Evolutionary conservation across 2,329 filamentous ascomycete genomes (phyloP), one percentile per base, ranked within the genome.

Genomic region (Neofusicoccum ribis): DNA sequence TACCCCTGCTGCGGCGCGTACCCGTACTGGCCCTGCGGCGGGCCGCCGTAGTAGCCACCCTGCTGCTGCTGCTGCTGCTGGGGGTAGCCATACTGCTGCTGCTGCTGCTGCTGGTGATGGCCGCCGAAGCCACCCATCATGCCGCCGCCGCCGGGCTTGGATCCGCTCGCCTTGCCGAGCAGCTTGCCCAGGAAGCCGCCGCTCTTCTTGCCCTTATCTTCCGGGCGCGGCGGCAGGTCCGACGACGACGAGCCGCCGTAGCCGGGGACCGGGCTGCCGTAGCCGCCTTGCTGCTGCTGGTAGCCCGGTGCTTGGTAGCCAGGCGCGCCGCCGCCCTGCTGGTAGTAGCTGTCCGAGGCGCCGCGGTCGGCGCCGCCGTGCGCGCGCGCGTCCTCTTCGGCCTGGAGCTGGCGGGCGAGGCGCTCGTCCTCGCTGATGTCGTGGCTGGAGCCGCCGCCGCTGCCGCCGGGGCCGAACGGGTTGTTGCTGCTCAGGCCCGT

Each of bases 321-420:
- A 5, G 49, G 56, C 20, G 65, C 50, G 39, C 34, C 31, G 14
- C 59, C 63, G 50, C 65, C 66, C 31, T 70, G 69, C 46, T 69
- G 70, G 73, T 87, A 86, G 70, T 83, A 86, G 47, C 76, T 73
- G 56, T 81, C 76, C 44, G 41, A 15, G 54, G 51, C 70, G 76
- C 59, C 72, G 74, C 37, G 70, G 74, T 69, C 66, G 11, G 59
- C 70, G 74, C 68, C 67, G 69, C 67, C 67, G 68, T 70, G 74
- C 15, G 83, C 84, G 50, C 87, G 85, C 5, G 87, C 86, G 68
- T 96, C 85, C 77, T 97, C 93, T 77, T 97, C 91, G 50, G 90
- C 90, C 76, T 97, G 93, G 47, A 97, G 81, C 73, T 88, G 86
- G 46, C 91, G 85, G 7, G 93, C 93, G 9, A 93, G 81, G 31